Base-by-base conservation (phyloP, 2,329 filamentous ascomycete genomes). In the Pyrenochaeta sp. region DNA sequence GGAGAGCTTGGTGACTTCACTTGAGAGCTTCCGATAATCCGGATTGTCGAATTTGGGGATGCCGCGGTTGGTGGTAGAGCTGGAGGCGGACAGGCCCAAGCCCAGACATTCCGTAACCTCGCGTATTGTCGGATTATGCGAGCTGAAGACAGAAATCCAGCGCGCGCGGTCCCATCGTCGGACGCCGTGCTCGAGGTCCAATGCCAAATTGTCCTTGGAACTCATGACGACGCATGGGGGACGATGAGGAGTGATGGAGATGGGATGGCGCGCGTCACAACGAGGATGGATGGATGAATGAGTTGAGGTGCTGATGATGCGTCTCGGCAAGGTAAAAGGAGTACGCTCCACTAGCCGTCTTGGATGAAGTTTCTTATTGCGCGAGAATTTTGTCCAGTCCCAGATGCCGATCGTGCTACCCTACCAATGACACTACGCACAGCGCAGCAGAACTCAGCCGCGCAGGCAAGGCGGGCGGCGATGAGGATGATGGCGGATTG, bases 11-110 rank as follows among this genome's bases (percentile, higher is more conserved):
- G 72, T 72, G 57, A 77, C 72, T 52, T 75, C 73, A 65, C 68
- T 73, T 7, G 73, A 75, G 32, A 77, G 66, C 60, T 72, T 75
- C 58, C 69, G 70, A 61, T 73, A 74, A 45, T 77, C 72, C 28
- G 74, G 74, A 42, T 74, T 74, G 67, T 77, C 74, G 68, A 77
- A 77, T 49, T 77, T 77, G 55, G 73, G 73, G 52, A 77, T 77
- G 63, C 74, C 74, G 54, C 73, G 72, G 59, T 76, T 76, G 44
- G 73, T 75, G 46, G 71, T 76, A 24, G 70, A 73, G 56, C 69
- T 71, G n/a, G 72, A 73, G 46, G 73, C 71, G 22, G 71, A 73
- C 43, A 75, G 59, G 59, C 72, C 72, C 45, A 77, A 65, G 44
- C 74, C 74, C 48, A 77, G 62, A 56, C 71, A 74, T 61, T 77